Evolutionary conservation across 2,329 filamentous ascomycete species (phyloP), one percentile per base, ranked within the genome.

Genomic region (Ceratocystis ficicola): DNA sequence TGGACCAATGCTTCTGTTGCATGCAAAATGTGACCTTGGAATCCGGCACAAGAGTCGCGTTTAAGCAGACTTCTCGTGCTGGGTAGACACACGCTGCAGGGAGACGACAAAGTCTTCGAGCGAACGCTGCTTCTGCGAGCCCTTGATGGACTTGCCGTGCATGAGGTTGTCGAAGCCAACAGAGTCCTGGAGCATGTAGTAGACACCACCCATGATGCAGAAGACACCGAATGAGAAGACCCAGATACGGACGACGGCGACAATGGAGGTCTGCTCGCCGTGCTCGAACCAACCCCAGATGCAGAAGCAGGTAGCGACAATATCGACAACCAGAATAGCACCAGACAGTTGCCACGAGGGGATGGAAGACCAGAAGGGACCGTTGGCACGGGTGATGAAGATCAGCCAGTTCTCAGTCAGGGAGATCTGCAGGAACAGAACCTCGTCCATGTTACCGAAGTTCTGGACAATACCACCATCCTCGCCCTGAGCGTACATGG

Each of bases 391-490:
- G 70, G 90, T 95, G 78, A 95, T 93, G 81, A 96, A 95, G 77
- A 96, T 96, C 64, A 95, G 83, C 90, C 91, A 95, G 80, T 95
- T 96, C 82, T 95, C 89, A 68, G 90, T 92, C 65, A 95, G 83
- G 12, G 89, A 90, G 75, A 95, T 89, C 78, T 95, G 85, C 46
- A 96, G 86, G 83, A 95, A 95, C 72, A 96, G 77, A 67, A 95
- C 86, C 71, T 86, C 85, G 71, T 95, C 89, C 65, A 89, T 79
- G 74, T 86, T 83, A 82, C 90, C 90, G 72, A 87, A 89, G 79
- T 94, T 93, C 81, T 95, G 88, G 70, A 92, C 88, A 71, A 95
- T 93, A 83, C 90, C 90, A 72, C 88, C 88, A 71, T 88, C 77
- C 72, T 86, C 77, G 69, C 82, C 72, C 75, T 83, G 77, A 61